Base-by-base conservation (phyloP, 1,284 basidiomycete species). In the Fomitopsis schrenkii region DNA sequence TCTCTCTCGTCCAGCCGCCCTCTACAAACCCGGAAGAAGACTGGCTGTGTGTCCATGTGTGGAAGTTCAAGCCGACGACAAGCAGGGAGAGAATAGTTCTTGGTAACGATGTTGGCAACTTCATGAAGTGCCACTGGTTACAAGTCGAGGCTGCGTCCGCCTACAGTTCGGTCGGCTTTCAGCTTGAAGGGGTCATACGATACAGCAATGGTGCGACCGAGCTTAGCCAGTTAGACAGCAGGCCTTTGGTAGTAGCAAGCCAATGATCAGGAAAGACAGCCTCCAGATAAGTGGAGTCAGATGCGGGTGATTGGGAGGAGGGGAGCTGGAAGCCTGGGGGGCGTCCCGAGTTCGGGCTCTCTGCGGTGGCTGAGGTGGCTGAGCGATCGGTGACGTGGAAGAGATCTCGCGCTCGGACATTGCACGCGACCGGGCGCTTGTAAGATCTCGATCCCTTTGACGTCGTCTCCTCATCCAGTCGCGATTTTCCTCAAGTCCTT, bases 61-160 rank as follows among this genome's bases (percentile, higher is more conserved):
- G 74, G 52, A 71, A 72, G 61, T 84, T 81, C 60, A 87, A 71
- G 59, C 76, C 74, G 45, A 80, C 68, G 53, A 84, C 62, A 46
- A 87, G 68, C 58, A 80, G 70, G 46, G 77, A 75, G 46, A 87
- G 70, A 57, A 88, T 74, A 64, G 80, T 78, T 72, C 80, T 77
- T 57, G 82, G 86, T 84, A 86, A 88, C 71, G 80, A 78, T 61
- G 75, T 76, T 68, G 80, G 77, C 86, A 84, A 87, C 80, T 81
- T 83, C 89, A 91, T 91, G 76, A 61, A 54, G 52, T 19, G 52
- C 35, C 35, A 33, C 22, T 26, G 53, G 56, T 48, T 62, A 28
- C 46, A 42, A 30, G 26, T 30, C 19, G 33, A 48, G 35, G 35
- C 40, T 33, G 33, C 15, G n/a, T 44, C 26, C 28, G 28, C 19